Evolutionary conservation across 2,329 filamentous ascomycete species (phyloP).

Genomic region (Nakataea oryzae): DNA sequence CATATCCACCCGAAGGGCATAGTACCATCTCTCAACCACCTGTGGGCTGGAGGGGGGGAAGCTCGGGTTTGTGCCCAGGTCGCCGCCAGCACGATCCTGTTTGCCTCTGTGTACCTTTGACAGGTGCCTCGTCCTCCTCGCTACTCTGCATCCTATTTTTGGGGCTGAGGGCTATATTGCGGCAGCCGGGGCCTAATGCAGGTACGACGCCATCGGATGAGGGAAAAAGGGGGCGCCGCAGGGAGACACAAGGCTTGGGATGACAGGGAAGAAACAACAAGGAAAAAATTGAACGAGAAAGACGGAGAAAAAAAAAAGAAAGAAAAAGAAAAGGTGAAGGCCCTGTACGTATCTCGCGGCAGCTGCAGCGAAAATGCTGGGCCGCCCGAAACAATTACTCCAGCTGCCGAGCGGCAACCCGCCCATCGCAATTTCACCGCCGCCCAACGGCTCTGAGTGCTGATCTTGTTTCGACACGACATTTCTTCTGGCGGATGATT

Average conservation of each 20-base stretch:
- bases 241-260: background rate
- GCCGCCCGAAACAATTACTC: background rate
- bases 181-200: background rate
- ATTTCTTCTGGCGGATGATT: background rate
- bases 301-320: background rate
- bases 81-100: no score
- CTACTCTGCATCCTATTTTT: background rate
- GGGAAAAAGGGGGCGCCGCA: no score
- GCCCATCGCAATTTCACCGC: background rate
- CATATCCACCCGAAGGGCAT: no score
- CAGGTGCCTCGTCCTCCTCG: background rate
- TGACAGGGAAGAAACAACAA: no score
- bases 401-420: background rate
- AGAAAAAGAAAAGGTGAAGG: background rate
- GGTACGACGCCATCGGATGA: no score
- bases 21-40: no score
- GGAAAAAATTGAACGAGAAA: background rate
- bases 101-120: no score
- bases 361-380: background rate
- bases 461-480: background rate
- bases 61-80: no score
- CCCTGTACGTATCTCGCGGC: no score
- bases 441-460: background rate
- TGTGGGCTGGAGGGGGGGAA: no score
- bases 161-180: background rate